Base-by-base conservation (phyloP, 2,329 filamentous ascomycete genomes). In the Passalora sequoiae region DNA sequence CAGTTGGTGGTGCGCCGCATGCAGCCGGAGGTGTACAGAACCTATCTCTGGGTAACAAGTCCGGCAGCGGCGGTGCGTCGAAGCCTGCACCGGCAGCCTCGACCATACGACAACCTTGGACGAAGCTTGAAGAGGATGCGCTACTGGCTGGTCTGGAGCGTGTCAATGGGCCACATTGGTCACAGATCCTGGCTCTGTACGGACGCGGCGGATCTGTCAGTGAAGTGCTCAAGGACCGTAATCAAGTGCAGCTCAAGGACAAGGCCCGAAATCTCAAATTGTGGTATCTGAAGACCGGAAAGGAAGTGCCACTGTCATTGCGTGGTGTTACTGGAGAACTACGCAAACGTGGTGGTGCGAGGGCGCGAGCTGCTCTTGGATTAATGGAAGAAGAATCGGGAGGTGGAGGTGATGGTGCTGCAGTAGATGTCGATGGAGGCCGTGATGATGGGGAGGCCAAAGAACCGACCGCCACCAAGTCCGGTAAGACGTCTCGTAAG, bases 101-200 rank as follows among this genome's bases (percentile, higher is more conserved):
- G 7, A 57, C 56, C 4, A 54, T 58, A 8, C 61, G 89, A 22
- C 78, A 89, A 20, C 87, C 89, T 0, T 95, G 89, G 89, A 87
- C 84, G 1, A 81, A 84, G 3, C 86, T 92, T 51, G 89, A 95
- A 66, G 89, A 95, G 61, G 88, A 89, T 63, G 88, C 89, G 0
- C 73, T 95, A 13, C 91, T 95, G 83, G 80, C 84, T 37, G 89
- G 89, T 1, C 77, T 95, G 3, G 89, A 94, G 59, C 80, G 84
- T 62, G 89, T 95, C 35, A 89, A 89, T 61, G 89, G 89, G 0
- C 89, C 89, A 13, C 88, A 95, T 59, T 95, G 89, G 89, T 91
- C 86, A 55, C 88, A 94, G 61, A 95, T 95, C 35, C 71, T 95
- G 9, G 83, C 83, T 1, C 76, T 94, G 30, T 94, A 91, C 61